A percentile compares a stretch with the other conserved stretches of the same genome.
Conservation (phyloP, 176 grass and related monocot species). For the Aegilops longissima region DNA sequence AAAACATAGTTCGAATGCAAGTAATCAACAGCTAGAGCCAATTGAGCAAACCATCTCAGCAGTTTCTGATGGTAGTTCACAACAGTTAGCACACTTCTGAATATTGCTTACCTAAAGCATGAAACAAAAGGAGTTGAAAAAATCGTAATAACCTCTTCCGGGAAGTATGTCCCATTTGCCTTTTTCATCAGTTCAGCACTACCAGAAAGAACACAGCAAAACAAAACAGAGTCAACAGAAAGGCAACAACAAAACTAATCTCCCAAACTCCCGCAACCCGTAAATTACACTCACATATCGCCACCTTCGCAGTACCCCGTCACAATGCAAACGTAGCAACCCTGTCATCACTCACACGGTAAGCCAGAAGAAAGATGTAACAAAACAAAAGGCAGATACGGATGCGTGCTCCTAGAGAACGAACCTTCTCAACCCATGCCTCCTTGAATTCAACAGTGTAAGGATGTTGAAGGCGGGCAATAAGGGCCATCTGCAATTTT, state of each 20-base stretch:
- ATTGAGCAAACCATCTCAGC: conserved; percentile 92
- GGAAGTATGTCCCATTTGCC: conserved; percentile 84
- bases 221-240: background rate
- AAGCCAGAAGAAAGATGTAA: conserved; percentile 27
- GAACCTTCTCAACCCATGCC: conserved; percentile 99
- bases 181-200: conserved; percentile 99
- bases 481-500: conserved; percentile 88
- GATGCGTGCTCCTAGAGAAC: conserved; percentile 15
- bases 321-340: conserved; percentile 98
- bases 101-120: conserved; percentile 5
- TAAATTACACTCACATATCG: conserved; percentile 77
- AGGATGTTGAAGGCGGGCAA: conserved; percentile 91
- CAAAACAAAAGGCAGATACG: background rate
- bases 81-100: conserved; percentile 31
- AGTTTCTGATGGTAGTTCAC: conserved; percentile 66
- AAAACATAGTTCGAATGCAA: conserved; percentile 97
- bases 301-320: conserved; percentile 99
- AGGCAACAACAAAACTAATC: conserved; percentile 3
- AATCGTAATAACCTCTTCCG: conserved; percentile 70
- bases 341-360: conserved; percentile 44
- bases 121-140: conserved; percentile 7
- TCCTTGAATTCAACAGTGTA: conserved; percentile 98
- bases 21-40: conserved; percentile 90
- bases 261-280: conserved; percentile 5
- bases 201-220: conserved; percentile 26